Conservation (phyloP, 208 protist species). For the Leishmania arabica region DNA sequence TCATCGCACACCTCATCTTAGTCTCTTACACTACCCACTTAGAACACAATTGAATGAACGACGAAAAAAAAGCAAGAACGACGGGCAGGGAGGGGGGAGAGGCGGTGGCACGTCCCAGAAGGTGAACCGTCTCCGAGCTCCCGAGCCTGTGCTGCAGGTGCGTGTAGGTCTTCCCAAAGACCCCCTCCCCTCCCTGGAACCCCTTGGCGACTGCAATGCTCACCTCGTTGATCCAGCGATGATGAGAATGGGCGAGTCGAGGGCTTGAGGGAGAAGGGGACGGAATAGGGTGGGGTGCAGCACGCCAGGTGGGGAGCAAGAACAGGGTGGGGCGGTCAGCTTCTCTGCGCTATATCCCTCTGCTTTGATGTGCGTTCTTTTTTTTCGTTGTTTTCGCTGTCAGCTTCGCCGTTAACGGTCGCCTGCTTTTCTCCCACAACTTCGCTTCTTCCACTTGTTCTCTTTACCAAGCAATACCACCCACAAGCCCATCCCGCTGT, state of each 20-base stretch:
- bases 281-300: not conserved
- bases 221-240: not conserved
- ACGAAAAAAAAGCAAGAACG: not conserved
- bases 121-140: not conserved
- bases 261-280: not conserved
- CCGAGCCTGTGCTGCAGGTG: not conserved
- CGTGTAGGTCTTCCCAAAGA: not conserved
- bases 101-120: not conserved
- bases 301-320: not conserved
- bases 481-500: not conserved
- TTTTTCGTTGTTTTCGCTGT: not conserved
- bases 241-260: not conserved
- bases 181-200: not conserved
- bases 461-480: not conserved
- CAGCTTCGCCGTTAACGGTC: not conserved
- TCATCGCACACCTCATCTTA: constrained; percentile 7
- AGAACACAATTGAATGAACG: not conserved
- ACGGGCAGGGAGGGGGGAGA: not conserved
- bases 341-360: not conserved
- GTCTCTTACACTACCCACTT: constrained; percentile 4
- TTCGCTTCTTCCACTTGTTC: not conserved
- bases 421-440: not conserved
- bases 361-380: not conserved
- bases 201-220: not conserved
- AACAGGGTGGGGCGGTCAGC: not conserved